A percentile compares a stretch with the other conserved stretches of the same genome.
These are phyloP conservation scores for Chaetomium cochliodes DNA, from an alignment of 495 filamentous ascomycete species.

Conservation along the genomic window DNA sequence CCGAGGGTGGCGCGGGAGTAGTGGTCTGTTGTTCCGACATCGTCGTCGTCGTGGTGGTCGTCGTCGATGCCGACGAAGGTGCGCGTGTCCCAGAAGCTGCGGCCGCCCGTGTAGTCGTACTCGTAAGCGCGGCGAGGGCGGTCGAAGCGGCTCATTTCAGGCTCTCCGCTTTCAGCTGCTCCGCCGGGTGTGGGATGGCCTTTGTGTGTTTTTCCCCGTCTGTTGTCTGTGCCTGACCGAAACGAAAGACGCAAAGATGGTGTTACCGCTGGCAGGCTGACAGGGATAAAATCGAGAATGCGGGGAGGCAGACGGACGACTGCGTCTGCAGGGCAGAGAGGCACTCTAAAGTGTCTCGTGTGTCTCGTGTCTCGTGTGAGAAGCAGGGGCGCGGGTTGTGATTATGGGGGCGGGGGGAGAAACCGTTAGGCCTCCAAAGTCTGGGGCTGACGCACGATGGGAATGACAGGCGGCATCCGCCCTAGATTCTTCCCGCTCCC, in stretches of 20 bases:
- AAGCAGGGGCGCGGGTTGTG: background rate
- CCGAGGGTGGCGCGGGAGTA: background rate
- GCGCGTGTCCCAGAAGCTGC: slow-evolving; percentile 8
- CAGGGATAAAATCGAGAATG: slow-evolving; percentile 9
- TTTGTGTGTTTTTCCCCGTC: background rate
- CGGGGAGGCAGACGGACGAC: background rate
- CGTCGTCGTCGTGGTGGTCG: slow-evolving; percentile 6
- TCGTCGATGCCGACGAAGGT: slow-evolving; percentile 1
- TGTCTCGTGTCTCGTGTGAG: background rate
- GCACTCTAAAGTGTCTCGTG: background rate
- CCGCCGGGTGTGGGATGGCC: background rate
- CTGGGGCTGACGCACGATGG: slow-evolving; percentile 6
- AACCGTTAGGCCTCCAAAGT: slow-evolving; percentile 11
- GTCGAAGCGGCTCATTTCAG: slow-evolving; percentile 22
- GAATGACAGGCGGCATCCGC: background rate
- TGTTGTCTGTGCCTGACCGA: background rate
- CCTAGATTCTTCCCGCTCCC: slow-evolving; percentile 9
- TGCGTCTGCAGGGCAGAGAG: slow-evolving; percentile 1
- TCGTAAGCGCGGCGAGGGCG: slow-evolving; percentile 12
- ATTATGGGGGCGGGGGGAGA: background rate
- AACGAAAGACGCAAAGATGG: background rate
- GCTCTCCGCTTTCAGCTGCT: background rate
- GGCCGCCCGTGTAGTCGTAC: slow-evolving; percentile 9
- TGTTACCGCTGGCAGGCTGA: background rate
- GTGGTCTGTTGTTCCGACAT: background rate